phyloP scores from a whole-genome alignment of 345 rosid species.

The Eucalyptus globulus region DNA sequence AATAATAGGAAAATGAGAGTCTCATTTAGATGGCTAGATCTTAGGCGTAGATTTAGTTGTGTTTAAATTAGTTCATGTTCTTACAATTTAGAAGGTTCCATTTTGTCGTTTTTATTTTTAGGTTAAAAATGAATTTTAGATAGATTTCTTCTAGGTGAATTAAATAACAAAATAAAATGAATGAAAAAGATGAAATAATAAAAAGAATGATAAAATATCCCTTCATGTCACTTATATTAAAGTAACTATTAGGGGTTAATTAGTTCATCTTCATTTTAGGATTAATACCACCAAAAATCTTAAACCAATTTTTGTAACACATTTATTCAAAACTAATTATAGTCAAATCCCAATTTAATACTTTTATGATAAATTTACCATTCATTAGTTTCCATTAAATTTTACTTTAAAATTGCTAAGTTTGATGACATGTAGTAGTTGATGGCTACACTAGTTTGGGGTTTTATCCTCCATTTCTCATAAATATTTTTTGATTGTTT shows the following conservation, averaged over 20 bases:
- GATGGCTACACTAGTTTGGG: accelerated
- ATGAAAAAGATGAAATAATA: too few relatives aligned
- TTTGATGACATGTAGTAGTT: accelerated
- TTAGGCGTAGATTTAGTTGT: neutral
- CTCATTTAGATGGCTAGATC: neutral
- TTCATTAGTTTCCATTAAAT: accelerated
- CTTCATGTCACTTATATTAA: neutral
- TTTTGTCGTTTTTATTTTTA: too few relatives aligned
- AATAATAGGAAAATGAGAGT: neutral
- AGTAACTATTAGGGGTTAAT: too few relatives aligned
- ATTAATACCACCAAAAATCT: too few relatives aligned
- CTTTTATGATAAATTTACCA: accelerated
- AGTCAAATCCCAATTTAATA: neutral
- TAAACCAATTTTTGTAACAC: accelerated
- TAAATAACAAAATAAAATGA: too few relatives aligned
- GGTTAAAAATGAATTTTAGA: neutral
- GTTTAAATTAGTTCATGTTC: neutral
- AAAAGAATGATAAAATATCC: too few relatives aligned
- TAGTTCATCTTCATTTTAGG: too few relatives aligned
- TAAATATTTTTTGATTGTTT: accelerated
- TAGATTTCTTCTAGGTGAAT: neutral
- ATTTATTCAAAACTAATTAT: too few relatives aligned
- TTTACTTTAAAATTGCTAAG: too few relatives aligned
- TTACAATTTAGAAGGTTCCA: neutral
- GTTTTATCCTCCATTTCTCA: too few relatives aligned